Conservation (phyloP, 2,329 filamentous ascomycete species). For the Stromatinia cepivora region DNA sequence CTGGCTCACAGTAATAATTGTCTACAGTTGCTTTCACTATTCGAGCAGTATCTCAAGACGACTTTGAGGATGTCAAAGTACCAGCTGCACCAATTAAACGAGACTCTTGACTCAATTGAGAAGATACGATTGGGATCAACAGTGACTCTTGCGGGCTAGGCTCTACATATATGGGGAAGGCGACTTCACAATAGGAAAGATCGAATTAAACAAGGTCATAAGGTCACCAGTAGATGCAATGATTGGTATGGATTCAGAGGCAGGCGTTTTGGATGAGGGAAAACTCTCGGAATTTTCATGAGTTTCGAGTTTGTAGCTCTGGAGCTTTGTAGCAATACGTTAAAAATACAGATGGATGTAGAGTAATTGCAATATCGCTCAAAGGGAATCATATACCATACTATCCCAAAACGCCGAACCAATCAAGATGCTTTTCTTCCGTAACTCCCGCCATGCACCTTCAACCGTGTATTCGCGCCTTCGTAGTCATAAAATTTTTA, state of each 20-base stretch:
- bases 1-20: constrained; percentile 11
- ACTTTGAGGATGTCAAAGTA: constrained; percentile 93
- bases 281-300: constrained; percentile 22
- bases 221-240: constrained; percentile 6
- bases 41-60: constrained; percentile 86
- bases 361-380: constrained; percentile 23
- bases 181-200: not conserved
- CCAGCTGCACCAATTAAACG: constrained; percentile 54
- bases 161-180: not conserved
- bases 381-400: constrained; percentile 28
- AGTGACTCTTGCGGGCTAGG: not conserved
- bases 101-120: constrained; percentile 10
- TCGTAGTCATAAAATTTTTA: constrained; percentile 34
- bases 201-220: not conserved
- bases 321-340: constrained; percentile 25
- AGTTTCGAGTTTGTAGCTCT: constrained; percentile 24
- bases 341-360: constrained; percentile 33
- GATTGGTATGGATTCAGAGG: constrained; percentile 1
- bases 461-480: constrained; percentile 30
- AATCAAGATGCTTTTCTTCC: constrained; percentile 29
- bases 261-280: constrained; percentile 1
- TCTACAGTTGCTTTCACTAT: constrained; percentile 68
- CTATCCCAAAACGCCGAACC: constrained; percentile 22
- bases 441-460: constrained; percentile 29
- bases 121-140: not conserved